A percentile compares a stretch with the other conserved stretches of the same genome.
phyloP scores from a whole-genome alignment of 106 monocot species.

The Apostasia shenzhenica region DNA sequence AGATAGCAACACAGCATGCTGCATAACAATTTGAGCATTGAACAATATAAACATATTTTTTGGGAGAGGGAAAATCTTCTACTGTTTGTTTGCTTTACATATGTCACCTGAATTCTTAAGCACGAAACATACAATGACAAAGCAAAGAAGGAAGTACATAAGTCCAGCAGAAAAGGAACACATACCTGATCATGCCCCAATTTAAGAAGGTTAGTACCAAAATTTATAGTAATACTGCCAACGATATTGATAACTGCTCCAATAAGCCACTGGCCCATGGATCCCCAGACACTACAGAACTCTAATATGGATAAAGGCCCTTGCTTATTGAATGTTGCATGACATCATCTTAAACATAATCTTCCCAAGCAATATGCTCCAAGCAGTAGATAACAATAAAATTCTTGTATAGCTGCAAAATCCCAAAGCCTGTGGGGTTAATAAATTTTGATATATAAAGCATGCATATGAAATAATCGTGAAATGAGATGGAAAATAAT shows the following conservation, averaged over 20 bases:
- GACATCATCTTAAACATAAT: neutral
- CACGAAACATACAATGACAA: too few species aligned
- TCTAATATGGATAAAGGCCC: neutral
- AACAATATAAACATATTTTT: too few species aligned
- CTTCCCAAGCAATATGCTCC: neutral
- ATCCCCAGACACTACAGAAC: constrained; percentile 15
- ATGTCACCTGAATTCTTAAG: too few species aligned
- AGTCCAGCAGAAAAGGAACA: neutral
- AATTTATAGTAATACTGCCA: constrained; percentile 97
- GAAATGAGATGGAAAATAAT: too few species aligned
- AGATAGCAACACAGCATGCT: too few species aligned
- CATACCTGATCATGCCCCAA: constrained; percentile 97
- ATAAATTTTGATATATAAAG: too few species aligned
- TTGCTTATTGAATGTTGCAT: neutral
- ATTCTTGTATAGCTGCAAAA: neutral
- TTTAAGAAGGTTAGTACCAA: constrained; percentile 98
- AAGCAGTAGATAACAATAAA: neutral
- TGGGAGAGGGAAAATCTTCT: too few species aligned
- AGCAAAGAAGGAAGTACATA: neutral
- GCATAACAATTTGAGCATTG: too few species aligned
- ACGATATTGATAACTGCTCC: constrained; percentile 89
- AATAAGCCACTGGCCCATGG: constrained; percentile 96
- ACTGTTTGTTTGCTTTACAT: too few species aligned
- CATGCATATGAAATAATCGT: too few species aligned
- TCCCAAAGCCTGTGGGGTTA: too few species aligned